Conservation (phyloP, 139 green algal genomes). For the Chlorella sp. region DNA sequence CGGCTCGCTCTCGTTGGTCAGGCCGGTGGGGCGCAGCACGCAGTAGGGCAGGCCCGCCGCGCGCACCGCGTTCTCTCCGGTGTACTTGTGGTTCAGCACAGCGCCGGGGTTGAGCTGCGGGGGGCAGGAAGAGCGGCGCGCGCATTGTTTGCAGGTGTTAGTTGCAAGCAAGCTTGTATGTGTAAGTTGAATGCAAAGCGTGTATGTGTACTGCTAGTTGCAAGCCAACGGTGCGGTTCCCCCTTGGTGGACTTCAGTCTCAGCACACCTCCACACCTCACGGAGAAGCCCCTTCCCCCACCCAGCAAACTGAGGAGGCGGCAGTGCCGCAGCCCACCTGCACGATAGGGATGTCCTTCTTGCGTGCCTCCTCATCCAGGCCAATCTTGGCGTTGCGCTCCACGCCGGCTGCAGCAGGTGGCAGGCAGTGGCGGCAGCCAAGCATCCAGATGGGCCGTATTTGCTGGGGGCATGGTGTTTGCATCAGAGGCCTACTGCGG, state of each 20-base stretch:
- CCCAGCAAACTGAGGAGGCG: no score
- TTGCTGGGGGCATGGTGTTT: no score
- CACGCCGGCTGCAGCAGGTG: conserved; percentile 59
- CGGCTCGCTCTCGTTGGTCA: conserved; percentile 31
- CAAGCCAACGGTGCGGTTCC: no score
- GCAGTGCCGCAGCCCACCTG: no score
- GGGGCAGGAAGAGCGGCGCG: no score
- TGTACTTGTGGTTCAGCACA: conserved; percentile 87
- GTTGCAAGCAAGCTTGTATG: conserved; percentile 34
- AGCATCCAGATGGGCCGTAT: no score
- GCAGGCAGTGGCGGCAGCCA: no score
- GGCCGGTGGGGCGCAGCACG: conserved; percentile 80
- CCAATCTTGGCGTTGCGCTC: conserved; percentile 90
- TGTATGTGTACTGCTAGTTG: no score
- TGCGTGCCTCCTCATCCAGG: conserved; percentile 70
- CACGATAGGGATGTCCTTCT: conserved; percentile 88
- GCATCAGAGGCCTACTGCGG: no score
- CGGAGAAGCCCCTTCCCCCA: no score
- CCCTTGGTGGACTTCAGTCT: conserved; percentile 85
- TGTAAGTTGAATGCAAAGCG: no score
- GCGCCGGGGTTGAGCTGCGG: conserved; percentile 81
- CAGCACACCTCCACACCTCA: conserved; percentile 71
- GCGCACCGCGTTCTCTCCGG: conserved; percentile 71
- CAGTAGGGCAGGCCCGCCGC: conserved; percentile 74
- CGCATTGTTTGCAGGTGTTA: no score